These are phyloP conservation scores for Plenodomus biglobosus DNA, from an alignment of 2,329 filamentous ascomycete genomes.

Conservation along the genomic window DNA sequence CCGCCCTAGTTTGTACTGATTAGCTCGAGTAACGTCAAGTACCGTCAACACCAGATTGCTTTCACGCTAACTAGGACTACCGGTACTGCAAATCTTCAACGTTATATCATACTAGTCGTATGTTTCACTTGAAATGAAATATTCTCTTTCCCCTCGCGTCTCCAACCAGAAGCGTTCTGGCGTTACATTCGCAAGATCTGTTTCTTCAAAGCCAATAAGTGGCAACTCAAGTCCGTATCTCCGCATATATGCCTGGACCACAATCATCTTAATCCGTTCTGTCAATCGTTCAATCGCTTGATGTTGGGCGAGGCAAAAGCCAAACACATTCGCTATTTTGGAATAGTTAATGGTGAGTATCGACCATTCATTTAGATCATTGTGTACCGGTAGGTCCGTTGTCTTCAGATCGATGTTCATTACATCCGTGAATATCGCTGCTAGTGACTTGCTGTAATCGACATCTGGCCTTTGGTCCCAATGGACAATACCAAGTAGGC, in stretches of 20 bases:
- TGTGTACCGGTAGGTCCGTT: neutral
- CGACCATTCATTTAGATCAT: neutral
- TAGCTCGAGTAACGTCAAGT: no score
- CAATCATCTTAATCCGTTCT: neutral
- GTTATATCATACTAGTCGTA: no score
- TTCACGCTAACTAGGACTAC: neutral
- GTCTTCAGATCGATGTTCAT: neutral
- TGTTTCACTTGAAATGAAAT: neutral
- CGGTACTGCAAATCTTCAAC: no score
- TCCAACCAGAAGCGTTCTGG: neutral
- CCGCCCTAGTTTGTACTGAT: no score
- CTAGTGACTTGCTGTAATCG: slow-evolving; percentile 1
- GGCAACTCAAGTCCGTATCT: neutral
- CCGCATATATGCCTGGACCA: neutral
- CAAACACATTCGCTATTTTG: neutral
- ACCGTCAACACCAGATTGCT: no score
- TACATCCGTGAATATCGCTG: slow-evolving; percentile 1
- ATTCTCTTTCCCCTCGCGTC: neutral
- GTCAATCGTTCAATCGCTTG: neutral
- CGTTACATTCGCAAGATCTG: neutral
- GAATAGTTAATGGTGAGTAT: neutral
- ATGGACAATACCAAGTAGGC: slow-evolving; percentile 5
- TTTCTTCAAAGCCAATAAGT: neutral
- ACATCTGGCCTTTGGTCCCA: neutral
- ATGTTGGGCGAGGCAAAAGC: neutral